Percentiles rank a stretch among this genome's conserved stretches.
phyloP scores from a whole-genome alignment of 1,139 yeast species.

The Geotrichum carabidarum region DNA sequence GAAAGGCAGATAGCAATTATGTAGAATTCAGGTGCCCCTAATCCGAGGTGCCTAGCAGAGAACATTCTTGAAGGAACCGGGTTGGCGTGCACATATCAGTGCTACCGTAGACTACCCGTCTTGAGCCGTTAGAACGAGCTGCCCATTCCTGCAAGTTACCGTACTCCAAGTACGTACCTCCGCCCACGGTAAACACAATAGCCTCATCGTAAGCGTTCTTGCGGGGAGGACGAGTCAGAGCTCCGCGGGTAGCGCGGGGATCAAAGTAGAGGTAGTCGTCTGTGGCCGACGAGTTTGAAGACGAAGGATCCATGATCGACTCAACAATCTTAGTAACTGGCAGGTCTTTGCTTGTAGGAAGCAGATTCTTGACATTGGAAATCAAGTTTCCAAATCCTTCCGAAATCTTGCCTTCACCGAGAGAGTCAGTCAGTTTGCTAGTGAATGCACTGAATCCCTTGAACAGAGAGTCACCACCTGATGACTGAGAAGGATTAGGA shows the following conservation, averaged over 20 bases:
- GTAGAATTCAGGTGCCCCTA: background rate
- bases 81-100: constrained; percentile 74
- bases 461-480: constrained; percentile 42
- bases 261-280: constrained; percentile 89
- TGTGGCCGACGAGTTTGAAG: constrained; percentile 43
- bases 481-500: constrained; percentile 23
- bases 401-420: constrained; percentile 51
- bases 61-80: constrained; percentile 70
- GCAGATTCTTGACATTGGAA: constrained; percentile 76
- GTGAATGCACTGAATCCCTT: constrained; percentile 76
- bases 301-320: constrained; percentile 82
- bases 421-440: constrained; percentile 63
- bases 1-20: background rate
- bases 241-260: constrained; percentile 79
- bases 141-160: constrained; percentile 93
- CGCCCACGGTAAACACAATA: constrained; percentile 89
- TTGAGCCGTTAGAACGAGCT: constrained; percentile 38
- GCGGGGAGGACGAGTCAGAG: constrained; percentile 83
- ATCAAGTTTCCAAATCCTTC: constrained; percentile 90
- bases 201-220: constrained; percentile 77
- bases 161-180: constrained; percentile 91
- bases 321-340: constrained; percentile 89
- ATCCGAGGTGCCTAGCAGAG: constrained; percentile 45
- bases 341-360: constrained; percentile 82
- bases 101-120: constrained; percentile 74